A percentile compares a stretch with the other conserved stretches of the same genome.
Evolutionary conservation across 83 land plant genomes (phyloP).

Genomic region (Thuja plicata): DNA sequence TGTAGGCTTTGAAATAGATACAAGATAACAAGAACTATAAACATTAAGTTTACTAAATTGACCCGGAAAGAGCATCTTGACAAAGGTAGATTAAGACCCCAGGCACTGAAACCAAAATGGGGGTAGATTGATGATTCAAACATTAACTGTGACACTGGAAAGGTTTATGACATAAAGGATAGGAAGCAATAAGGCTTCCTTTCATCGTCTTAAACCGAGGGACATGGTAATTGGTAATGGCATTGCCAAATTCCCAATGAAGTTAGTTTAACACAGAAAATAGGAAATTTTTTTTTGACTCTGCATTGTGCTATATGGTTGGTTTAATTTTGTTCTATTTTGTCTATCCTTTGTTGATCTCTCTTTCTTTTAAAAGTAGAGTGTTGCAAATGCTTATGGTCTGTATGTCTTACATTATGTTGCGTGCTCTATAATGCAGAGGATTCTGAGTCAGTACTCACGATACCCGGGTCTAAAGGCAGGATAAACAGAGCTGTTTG

Average conservation of each 20-base stretch:
- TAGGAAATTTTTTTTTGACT: not conserved
- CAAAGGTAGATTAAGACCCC: not conserved
- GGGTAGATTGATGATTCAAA: not conserved
- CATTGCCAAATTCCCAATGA: not conserved
- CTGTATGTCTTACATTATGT: not conserved
- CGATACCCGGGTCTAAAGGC: conserved; percentile 79
- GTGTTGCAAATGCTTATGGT: not conserved
- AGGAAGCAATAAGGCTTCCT: not conserved
- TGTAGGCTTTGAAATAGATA: not conserved
- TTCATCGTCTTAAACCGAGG: not conserved
- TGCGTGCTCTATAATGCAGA: conserved; percentile 36
- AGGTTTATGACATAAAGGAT: not conserved
- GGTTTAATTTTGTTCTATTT: not conserved
- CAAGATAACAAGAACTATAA: not conserved
- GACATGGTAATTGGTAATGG: not conserved
- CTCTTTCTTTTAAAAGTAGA: not conserved
- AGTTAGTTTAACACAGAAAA: not conserved
- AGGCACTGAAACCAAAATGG: not conserved
- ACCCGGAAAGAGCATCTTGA: not conserved
- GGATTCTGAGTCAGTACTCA: conserved; percentile 62
- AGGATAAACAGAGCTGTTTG: conserved; percentile 96
- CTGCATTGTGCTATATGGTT: not conserved
- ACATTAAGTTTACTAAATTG: not conserved
- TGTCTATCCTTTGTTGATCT: not conserved
- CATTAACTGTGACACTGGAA: not conserved